Percentiles rank a stretch among this genome's conserved stretches.
phyloP scores from a whole-genome alignment of 2,329 filamentous ascomycete genomes.

The Trichoderma sp. region DNA sequence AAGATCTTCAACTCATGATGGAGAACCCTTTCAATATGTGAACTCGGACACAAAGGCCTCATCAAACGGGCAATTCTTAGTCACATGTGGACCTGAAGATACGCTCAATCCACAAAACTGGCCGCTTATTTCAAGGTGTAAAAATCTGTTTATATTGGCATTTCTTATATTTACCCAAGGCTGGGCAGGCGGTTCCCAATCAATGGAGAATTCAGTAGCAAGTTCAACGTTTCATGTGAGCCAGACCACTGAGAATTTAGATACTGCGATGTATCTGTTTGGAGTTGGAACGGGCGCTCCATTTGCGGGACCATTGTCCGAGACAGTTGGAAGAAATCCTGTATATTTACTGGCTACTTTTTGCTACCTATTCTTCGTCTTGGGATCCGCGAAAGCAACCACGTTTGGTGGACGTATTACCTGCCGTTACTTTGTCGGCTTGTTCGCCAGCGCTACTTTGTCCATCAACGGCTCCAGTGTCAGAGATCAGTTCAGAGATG shows the following conservation, averaged over 20 bases:
- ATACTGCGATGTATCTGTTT: conserved; percentile 46
- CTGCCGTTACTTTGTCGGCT: conserved; percentile 49
- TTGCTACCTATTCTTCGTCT: conserved; percentile 47
- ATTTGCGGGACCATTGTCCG: conserved; percentile 47
- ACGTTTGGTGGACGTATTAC: conserved; percentile 46
- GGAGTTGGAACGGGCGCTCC: conserved; percentile 49
- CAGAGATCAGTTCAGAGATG: conserved; percentile 45
- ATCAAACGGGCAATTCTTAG: neutral
- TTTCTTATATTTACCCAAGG: conserved; percentile 47
- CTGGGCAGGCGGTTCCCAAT: conserved; percentile 47
- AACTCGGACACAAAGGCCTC: neutral
- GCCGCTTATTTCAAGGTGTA: conserved; percentile 30
- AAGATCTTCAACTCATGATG: neutral
- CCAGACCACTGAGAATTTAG: conserved; percentile 42
- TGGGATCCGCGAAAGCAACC: conserved; percentile 45
- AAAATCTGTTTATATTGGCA: conserved; percentile 35
- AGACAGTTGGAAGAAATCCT: conserved; percentile 47
- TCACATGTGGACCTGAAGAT: conserved; percentile 28
- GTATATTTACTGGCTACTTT: conserved; percentile 47
- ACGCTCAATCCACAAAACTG: conserved; percentile 43
- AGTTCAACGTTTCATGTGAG: conserved; percentile 41
- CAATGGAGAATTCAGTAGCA: conserved; percentile 42
- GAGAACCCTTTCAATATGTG: neutral
- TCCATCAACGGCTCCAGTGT: conserved; percentile 44
- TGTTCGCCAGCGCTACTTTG: conserved; percentile 37